Percentiles rank a stretch among this genome's conserved stretches.
Conservation (phyloP, 2,329 filamentous ascomycete species). For the Dothideomycetidae sp. region DNA sequence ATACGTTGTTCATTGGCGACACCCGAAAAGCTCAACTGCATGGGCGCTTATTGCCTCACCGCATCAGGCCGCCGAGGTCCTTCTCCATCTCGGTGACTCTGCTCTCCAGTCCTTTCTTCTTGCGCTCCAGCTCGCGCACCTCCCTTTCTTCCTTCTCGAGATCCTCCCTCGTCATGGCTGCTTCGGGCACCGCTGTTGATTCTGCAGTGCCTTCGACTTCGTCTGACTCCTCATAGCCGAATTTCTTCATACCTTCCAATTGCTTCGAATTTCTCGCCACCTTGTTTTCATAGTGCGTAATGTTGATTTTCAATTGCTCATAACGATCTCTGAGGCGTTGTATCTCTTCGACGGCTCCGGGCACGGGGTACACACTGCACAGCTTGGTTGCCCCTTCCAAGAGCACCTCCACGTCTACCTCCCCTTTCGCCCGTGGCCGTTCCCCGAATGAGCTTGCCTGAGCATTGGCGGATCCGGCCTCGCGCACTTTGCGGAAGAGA, state of each 20-base stretch:
- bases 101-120: conserved; percentile 47
- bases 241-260: conserved; percentile 54
- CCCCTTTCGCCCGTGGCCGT: conserved; percentile 39
- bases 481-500: conserved; percentile 65
- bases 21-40: too few relatives aligned
- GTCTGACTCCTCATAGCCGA: conserved; percentile 30
- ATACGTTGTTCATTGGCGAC: too few relatives aligned
- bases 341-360: conserved; percentile 66
- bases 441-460: conserved; percentile 21
- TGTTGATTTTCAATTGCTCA: conserved; percentile 54
- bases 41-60: conserved; percentile 29
- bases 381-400: conserved; percentile 81
- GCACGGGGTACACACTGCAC: conserved; percentile 71
- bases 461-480: conserved; percentile 23
- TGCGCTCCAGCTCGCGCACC: conserved; percentile 47
- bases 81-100: conserved; percentile 54
- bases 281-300: conserved; percentile 65
- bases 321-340: conserved; percentile 56
- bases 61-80: conserved; percentile 48
- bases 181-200: conserved; percentile 23
- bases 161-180: conserved; percentile 51
- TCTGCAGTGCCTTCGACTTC: conserved; percentile 42
- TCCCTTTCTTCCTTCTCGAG: conserved; percentile 55
- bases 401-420: conserved; percentile 75
- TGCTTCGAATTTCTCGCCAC: conserved; percentile 64